A percentile compares a stretch with the other conserved stretches of the same genome.
Evolutionary conservation across 805 yeast species (phyloP).

Genomic region (Brettanomyces custersianus): DNA sequence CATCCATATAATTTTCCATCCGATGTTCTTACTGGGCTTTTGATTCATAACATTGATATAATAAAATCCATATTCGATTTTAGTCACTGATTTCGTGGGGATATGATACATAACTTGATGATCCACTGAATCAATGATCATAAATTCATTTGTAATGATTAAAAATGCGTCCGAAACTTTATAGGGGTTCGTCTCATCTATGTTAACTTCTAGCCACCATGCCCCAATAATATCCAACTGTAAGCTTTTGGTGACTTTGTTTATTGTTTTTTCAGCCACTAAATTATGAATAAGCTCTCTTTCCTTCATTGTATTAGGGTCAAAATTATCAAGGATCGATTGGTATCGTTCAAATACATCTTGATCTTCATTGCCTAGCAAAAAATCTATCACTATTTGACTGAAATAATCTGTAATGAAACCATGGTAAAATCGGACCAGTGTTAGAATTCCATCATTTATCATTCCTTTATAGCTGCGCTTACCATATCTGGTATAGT

Average conservation of each 20-base stretch:
- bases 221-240: constrained; percentile 15
- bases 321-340: constrained; percentile 24
- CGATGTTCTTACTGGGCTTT: constrained; percentile 26
- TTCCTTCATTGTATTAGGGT: constrained; percentile 16
- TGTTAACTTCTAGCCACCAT: constrained; percentile 25
- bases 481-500: constrained; percentile 34
- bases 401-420: constrained; percentile 34
- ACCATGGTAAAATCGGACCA: constrained; percentile 35
- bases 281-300: constrained; percentile 13
- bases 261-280: constrained; percentile 1
- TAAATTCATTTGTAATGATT: constrained; percentile 8
- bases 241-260: constrained; percentile 10
- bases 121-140: neutral
- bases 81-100: neutral
- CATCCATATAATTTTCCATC: constrained; percentile 14
- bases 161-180: constrained; percentile 17
- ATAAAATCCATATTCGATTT: constrained; percentile 24
- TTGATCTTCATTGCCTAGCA: constrained; percentile 26
- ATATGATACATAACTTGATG: neutral
- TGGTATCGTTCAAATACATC: constrained; percentile 34
- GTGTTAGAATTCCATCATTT: constrained; percentile 31
- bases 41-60: constrained; percentile 12
- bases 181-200: constrained; percentile 6
- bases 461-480: constrained; percentile 33
- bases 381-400: constrained; percentile 34